A percentile compares a stretch with the other conserved stretches of the same genome.
Evolutionary conservation across 2,329 filamentous ascomycete species (phyloP).

Genomic region (Fonsecaea multimorphosa): DNA sequence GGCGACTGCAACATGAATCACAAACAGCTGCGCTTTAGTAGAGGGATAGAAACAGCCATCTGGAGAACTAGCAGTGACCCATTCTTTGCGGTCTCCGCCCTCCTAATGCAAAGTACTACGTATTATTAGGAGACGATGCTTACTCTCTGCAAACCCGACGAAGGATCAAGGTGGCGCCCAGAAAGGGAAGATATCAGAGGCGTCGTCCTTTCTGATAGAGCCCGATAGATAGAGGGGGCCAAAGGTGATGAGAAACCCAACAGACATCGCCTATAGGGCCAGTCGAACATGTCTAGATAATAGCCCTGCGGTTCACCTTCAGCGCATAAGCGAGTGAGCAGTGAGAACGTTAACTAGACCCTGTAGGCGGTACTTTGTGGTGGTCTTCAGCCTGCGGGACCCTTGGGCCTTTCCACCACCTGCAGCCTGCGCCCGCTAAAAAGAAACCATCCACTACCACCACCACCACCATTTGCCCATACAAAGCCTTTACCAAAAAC

Average conservation of each 20-base stretch:
- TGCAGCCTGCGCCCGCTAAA: not conserved
- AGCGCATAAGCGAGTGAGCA: constrained; percentile 21
- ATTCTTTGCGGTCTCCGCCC: not conserved
- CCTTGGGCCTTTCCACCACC: constrained; percentile 25
- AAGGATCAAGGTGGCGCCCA: not conserved
- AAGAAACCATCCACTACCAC: no score
- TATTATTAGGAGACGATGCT: not conserved
- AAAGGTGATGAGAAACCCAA: constrained; percentile 10
- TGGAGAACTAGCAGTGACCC: not conserved
- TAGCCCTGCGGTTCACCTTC: constrained; percentile 1
- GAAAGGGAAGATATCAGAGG: constrained; percentile 1
- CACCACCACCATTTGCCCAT: not conserved
- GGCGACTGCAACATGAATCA: constrained; percentile 13
- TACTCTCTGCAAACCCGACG: not conserved
- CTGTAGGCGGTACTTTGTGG: not conserved
- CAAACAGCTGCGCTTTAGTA: not conserved
- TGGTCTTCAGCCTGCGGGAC: not conserved
- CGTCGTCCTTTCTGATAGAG: constrained; percentile 2
- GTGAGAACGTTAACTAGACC: constrained; percentile 4
- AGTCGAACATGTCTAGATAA: not conserved
- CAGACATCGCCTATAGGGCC: constrained; percentile 6
- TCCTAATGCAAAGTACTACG: not conserved
- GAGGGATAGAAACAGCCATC: not conserved
- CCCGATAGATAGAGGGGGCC: constrained; percentile 9
- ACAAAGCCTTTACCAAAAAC: constrained; percentile 1